Evolutionary conservation across 306 rosid genomes (phyloP), one percentile per base, ranked within the genome.

Genomic region (Castanopsis chinensis): DNA sequence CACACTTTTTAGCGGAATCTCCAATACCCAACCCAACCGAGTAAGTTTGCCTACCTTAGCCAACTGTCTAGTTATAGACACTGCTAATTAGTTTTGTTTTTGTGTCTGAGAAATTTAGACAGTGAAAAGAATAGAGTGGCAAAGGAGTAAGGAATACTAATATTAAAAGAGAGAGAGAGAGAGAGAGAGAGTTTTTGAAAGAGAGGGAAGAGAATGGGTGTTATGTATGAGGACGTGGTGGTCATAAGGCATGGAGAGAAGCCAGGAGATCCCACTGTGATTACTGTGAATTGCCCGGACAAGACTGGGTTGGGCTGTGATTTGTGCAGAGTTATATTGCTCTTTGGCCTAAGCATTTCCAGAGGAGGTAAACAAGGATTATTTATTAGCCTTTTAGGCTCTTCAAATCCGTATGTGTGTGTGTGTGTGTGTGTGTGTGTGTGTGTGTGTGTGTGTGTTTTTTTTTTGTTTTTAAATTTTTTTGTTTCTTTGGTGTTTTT

Each of bases 201-300:
- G 45, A 41, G 45, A 2, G 45, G 76, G 13, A 18, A 55, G 58
- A 20, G 45, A 68, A 87, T 89, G 89, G 91, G 87, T 6, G 58
- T 81, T 56, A 59, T 81, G 82, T 82, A 70, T 54, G 93, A 89
- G 49, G 93, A 87, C 54, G 15, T 79, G 76, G 91, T 89, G 15
- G 75, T 87, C 25, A 78, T 89, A 51, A 83, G 76, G 28, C 71
- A 68, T 15, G 85, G 71, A 23, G 79, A 77, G 56, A 89, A 87
- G 33, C 30, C 68, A 8, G 88, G 89, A 32, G 93, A 89, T 71
- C 83, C 87, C 64, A 85, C 84, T 72, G 84, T 87, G 33, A 77
- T 89, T 69, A 82, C 91, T 67, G 91, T 89, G 35, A 89, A 87
- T 75, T 89, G 93, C 54, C 93, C 89, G 4, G 91, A 89, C 57